Percentiles rank a stretch among this genome's conserved stretches.
Evolutionary conservation across 768 basidiomycete species (phyloP).

Genomic region (Russula foetens): DNA sequence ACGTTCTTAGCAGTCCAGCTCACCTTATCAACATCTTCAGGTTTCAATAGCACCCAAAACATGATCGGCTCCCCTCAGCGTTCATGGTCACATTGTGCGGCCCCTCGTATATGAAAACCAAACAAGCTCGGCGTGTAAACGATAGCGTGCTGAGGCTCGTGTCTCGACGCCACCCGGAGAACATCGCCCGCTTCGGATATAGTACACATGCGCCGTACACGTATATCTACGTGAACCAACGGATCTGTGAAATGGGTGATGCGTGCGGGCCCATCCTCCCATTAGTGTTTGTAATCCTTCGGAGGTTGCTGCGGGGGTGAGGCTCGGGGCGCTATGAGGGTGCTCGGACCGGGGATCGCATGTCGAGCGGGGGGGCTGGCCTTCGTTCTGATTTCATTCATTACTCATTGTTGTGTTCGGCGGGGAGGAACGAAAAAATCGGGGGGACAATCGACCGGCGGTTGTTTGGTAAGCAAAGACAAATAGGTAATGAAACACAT

Average conservation of each 20-base stretch:
- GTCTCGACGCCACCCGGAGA: not conserved
- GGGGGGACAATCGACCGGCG: not conserved
- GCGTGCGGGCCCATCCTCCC: not conserved
- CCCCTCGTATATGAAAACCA: not conserved
- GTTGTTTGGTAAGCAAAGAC: slow-evolving; percentile 2
- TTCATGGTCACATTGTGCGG: not conserved
- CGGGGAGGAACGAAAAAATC: not conserved
- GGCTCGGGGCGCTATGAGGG: not conserved
- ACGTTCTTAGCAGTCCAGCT: not conserved
- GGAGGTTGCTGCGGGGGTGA: slow-evolving; percentile 2
- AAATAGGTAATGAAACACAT: not conserved
- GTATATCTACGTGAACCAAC: not conserved
- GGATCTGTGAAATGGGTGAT: not conserved
- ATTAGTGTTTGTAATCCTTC: not conserved
- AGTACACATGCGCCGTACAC: not conserved
- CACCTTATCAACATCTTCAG: not conserved
- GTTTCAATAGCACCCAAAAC: not conserved
- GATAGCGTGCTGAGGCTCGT: not conserved
- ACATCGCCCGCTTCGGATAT: not conserved
- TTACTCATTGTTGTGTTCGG: not conserved
- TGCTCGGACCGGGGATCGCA: not conserved
- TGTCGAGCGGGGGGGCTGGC: too few relatives aligned
- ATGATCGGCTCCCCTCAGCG: not conserved
- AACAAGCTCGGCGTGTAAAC: not conserved
- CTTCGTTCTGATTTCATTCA: not conserved